Percentiles rank a stretch among this genome's conserved stretches.
Evolutionary conservation across 768 basidiomycete species (phyloP).

Genomic region (Lactarius sanguifluus): DNA sequence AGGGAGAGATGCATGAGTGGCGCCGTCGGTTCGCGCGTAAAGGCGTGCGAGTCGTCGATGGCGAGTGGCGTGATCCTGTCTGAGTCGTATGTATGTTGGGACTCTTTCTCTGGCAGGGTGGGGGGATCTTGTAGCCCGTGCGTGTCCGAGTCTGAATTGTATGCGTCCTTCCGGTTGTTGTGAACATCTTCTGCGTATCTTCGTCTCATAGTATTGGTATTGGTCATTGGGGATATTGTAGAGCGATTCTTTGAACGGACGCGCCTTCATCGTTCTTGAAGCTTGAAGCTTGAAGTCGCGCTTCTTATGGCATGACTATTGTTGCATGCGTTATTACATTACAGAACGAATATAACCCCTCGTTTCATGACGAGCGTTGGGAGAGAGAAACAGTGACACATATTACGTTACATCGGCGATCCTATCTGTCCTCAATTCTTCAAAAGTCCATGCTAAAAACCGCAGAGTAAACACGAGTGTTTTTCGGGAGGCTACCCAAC

Average conservation of each 20-base stretch:
- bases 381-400: background rate
- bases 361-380: background rate
- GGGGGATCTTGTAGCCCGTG: background rate
- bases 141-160: background rate
- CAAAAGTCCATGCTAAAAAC: too few relatives aligned
- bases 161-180: background rate
- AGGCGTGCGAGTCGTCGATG: conserved; percentile 64
- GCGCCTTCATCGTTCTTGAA: background rate
- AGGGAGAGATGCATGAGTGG: conserved; percentile 82
- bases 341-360: background rate
- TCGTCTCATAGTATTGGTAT: background rate
- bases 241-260: background rate
- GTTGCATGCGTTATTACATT: background rate
- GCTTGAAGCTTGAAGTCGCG: background rate
- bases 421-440: background rate
- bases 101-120: background rate
- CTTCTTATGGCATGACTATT: background rate
- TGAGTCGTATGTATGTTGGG: conserved; percentile 1
- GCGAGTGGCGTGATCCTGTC: conserved; percentile 57
- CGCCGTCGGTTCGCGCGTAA: conserved; percentile 55
- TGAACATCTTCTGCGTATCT: background rate
- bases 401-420: background rate
- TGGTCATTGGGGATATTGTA: background rate
- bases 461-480: too few relatives aligned
- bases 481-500: too few relatives aligned